These are phyloP conservation scores for Orbilia javanica DNA, from an alignment of 2,329 filamentous ascomycete genomes.

Conservation along the genomic window DNA sequence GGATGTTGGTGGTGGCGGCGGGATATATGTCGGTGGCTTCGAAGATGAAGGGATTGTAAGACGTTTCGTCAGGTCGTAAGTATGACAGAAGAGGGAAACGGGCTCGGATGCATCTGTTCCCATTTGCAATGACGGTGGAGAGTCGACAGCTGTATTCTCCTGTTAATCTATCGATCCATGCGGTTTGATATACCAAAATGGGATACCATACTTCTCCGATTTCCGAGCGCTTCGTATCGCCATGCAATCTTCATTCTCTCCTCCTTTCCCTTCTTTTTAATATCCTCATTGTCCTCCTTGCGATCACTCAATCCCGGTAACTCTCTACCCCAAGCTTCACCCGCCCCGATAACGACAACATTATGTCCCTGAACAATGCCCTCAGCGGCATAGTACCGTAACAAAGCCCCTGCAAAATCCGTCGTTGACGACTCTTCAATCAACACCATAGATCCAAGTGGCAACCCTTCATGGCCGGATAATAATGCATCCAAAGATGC, in stretches of 20 bases:
- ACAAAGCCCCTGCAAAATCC: constrained; percentile 86
- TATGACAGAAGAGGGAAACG: constrained; percentile 73
- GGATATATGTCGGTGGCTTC: constrained; percentile 69
- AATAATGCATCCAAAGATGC: constrained; percentile 85
- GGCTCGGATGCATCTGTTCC: constrained; percentile 26
- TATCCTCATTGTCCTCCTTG: constrained; percentile 67
- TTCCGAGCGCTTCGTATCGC: constrained; percentile 89
- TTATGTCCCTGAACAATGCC: constrained; percentile 91
- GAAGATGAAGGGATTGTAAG: constrained; percentile 71
- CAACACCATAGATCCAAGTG: constrained; percentile 82
- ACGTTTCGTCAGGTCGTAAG: constrained; percentile 78
- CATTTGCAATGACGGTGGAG: neutral
- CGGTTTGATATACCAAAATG: neutral
- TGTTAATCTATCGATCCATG: neutral
- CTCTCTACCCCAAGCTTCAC: constrained; percentile 83
- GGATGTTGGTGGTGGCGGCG: constrained; percentile 64
- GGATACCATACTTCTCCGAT: constrained; percentile 68
- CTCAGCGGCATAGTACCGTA: constrained; percentile 92
- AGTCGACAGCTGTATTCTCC: constrained; percentile 16
- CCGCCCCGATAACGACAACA: constrained; percentile 85
- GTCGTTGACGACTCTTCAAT: constrained; percentile 89
- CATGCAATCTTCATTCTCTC: constrained; percentile 99
- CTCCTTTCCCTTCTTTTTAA: constrained; percentile 63
- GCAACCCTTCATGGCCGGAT: constrained; percentile 86
- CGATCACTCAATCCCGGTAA: constrained; percentile 73